Conservation (phyloP, 768 basidiomycete genomes). For the Candolleomyces eurysporus region DNA sequence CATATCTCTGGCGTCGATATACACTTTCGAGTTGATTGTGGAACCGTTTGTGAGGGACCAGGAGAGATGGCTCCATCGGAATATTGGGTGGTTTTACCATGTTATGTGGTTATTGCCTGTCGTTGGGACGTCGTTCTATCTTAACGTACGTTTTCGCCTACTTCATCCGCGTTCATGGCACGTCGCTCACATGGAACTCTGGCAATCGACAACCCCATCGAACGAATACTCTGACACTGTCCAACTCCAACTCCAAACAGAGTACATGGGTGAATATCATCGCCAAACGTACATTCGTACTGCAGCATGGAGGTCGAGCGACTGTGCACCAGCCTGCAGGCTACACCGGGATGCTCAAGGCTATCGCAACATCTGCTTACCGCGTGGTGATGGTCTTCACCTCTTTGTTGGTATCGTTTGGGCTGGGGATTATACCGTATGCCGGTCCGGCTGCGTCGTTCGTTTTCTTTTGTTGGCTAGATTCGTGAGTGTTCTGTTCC, state of each 20-base stretch:
- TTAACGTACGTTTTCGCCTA: conserved; percentile 60
- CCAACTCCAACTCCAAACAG: conserved; percentile 33
- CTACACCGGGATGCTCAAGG: conserved; percentile 68
- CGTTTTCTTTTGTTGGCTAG: conserved; percentile 80
- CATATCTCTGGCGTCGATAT: conserved; percentile 70
- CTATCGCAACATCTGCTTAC: conserved; percentile 79
- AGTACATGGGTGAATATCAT: conserved; percentile 75
- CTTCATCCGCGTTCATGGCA: not conserved
- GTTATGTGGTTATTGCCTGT: conserved; percentile 79
- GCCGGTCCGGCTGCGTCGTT: conserved; percentile 62
- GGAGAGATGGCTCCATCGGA: conserved; percentile 66
- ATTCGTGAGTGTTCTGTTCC: conserved; percentile 60
- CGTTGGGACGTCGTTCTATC: conserved; percentile 71
- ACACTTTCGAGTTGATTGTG: conserved; percentile 71
- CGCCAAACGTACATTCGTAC: conserved; percentile 68
- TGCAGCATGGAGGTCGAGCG: conserved; percentile 68
- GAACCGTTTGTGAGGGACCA: conserved; percentile 63
- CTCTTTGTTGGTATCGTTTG: conserved; percentile 66
- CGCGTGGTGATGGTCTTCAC: conserved; percentile 80
- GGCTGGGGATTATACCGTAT: conserved; percentile 60
- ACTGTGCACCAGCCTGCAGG: conserved; percentile 51
- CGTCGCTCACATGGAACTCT: not conserved
- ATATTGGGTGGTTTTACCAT: conserved; percentile 76
- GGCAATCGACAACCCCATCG: no score
- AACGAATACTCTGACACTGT: no score